Conservation (phyloP, 768 basidiomycete species). For the Collybia nuda region DNA sequence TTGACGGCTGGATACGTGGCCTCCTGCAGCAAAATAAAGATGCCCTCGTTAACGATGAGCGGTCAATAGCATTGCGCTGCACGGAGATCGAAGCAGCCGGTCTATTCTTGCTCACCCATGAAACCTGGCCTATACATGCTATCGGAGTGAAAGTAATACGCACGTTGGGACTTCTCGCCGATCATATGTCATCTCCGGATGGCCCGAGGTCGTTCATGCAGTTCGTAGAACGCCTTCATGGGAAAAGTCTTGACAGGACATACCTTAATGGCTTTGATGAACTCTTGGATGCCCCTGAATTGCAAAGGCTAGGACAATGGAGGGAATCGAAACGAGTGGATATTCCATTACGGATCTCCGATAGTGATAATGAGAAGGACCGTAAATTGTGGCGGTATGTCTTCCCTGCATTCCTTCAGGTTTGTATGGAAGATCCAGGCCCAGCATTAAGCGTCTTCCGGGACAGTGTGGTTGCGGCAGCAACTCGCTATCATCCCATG, state of each 20-base stretch:
- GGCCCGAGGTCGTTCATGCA: conserved; percentile 27
- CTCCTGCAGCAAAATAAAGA: conserved; percentile 42
- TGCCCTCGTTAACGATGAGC: conserved; percentile 38
- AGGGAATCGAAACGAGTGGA: conserved; percentile 54
- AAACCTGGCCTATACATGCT: conserved; percentile 45
- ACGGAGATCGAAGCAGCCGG: conserved; percentile 70
- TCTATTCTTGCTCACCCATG: conserved; percentile 72
- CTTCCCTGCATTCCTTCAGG: conserved; percentile 63
- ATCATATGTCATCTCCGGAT: conserved; percentile 37
- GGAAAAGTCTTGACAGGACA: conserved; percentile 39
- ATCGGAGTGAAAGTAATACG: conserved; percentile 68
- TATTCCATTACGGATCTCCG: conserved; percentile 65
- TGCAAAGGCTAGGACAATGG: conserved; percentile 68
- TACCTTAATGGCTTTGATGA: conserved; percentile 68
- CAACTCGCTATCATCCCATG: conserved; percentile 65
- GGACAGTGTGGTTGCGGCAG: conserved; percentile 66
- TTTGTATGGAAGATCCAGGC: conserved; percentile 46
- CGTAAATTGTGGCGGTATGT: conserved; percentile 73
- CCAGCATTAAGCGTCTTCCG: conserved; percentile 52
- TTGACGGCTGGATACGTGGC: conserved; percentile 66
- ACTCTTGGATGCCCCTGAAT: conserved; percentile 58
- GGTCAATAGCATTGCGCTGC: conserved; percentile 42
- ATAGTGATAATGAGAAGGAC: conserved; percentile 68
- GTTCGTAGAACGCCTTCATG: conserved; percentile 56
- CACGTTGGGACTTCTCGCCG: conserved; percentile 48